phyloP scores from a whole-genome alignment of 202 grass and related monocot species.

The Dendrocalamus latiflorus region DNA sequence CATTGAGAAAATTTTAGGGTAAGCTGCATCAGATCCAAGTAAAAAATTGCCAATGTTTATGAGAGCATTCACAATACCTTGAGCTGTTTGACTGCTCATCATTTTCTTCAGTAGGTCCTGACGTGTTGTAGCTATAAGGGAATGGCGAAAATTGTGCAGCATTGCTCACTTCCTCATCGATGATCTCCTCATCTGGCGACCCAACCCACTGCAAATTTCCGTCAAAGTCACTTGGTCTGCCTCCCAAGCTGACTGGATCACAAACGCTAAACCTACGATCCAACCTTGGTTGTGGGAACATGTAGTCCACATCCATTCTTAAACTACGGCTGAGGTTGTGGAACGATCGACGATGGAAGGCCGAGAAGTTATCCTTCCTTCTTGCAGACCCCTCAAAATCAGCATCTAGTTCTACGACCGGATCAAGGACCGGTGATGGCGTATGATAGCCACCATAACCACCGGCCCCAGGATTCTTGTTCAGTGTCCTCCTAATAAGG shows the following conservation, averaged over 20 bases:
- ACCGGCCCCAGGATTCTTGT: slow-evolving; percentile 50
- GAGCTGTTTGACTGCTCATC: slow-evolving; percentile 36
- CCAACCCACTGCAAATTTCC: slow-evolving; percentile 46
- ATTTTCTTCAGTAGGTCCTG: slow-evolving; percentile 42
- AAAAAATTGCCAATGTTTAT: background rate
- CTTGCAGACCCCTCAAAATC: slow-evolving; percentile 72
- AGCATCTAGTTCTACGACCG: slow-evolving; percentile 66
- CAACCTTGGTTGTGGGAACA: slow-evolving; percentile 50
- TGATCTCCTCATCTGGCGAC: slow-evolving; percentile 58
- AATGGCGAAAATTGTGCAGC: slow-evolving; percentile 41
- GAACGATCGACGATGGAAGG: slow-evolving; percentile 70
- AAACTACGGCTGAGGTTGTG: slow-evolving; percentile 78
- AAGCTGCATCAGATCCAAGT: background rate
- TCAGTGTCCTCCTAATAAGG: slow-evolving; percentile 68
- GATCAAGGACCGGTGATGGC: slow-evolving; percentile 56
- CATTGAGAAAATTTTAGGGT: background rate
- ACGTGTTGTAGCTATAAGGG: slow-evolving; percentile 32
- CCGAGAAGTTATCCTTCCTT: slow-evolving; percentile 54
- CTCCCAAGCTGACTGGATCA: slow-evolving; percentile 54
- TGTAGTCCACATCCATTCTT: slow-evolving; percentile 59
- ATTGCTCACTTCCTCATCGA: slow-evolving; percentile 36
- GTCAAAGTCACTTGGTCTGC: slow-evolving; percentile 64
- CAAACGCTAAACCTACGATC: slow-evolving; percentile 78
- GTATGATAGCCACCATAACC: slow-evolving; percentile 47
- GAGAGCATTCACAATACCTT: slow-evolving; percentile 45